Evolutionary conservation across 2,329 filamentous ascomycete genomes (phyloP), one percentile per base, ranked within the genome.

Genomic region (Hortaea werneckii): DNA sequence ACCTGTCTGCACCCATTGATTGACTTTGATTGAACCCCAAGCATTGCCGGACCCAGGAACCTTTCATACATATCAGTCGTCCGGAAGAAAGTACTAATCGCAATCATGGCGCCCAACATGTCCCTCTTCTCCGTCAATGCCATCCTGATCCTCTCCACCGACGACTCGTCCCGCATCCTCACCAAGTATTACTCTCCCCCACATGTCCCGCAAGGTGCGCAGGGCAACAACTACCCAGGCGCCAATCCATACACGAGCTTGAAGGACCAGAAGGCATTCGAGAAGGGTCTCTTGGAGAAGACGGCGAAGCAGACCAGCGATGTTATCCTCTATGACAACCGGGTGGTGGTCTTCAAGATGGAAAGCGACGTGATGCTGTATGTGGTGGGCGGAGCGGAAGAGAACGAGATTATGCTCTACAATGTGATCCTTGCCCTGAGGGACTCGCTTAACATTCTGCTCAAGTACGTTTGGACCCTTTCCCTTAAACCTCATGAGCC

Each of bases 311-410:
- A 94, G 71, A 89, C 80, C 10, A 87, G 85, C 58, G 92, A 96
- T 71, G 92, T 98, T 59, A 94, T 98, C 58, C 80, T 98, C 46
- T 96, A 95, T 71, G 92, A 98, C 70, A 94, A 94, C 71, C 81
- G 87, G 60, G 84, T 98, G 50, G 87, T 96, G 45, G 83, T 96
- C 43, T 98, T 95, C 76, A 98, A 98, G 80, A 85, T 85, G 72
- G 92, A 98, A 74, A 88, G 86, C 58, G 92, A 98, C 67, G 85
- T 96, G 47, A 95, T 95, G 84, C 79, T 86, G 40, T 96, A 96
- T 65, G 85, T 96, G 27, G 86, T 98, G 8, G 90, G 90, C 54
- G 81, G 83, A 45, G 77, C 86, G 44, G 87, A 95, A 44, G 92
- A 98, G 77, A 98, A 96, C 67, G 92, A 98, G 72, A 85, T 98